These are phyloP conservation scores for Amanita molliuscula DNA, from an alignment of 768 basidiomycete genomes.

Conservation along the genomic window DNA sequence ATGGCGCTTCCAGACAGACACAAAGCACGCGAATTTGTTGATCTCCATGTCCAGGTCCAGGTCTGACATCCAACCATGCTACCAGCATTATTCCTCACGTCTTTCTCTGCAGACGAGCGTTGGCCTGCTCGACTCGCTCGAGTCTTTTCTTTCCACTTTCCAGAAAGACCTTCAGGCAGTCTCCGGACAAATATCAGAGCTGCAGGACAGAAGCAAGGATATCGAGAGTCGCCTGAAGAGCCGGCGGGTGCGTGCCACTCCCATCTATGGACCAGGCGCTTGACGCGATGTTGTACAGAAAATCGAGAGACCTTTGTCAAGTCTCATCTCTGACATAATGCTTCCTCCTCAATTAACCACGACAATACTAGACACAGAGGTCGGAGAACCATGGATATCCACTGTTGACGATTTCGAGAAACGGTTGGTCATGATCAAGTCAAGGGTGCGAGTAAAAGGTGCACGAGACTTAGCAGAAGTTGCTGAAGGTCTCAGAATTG, in stretches of 20 bases:
- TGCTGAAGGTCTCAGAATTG: slow-evolving; percentile 79
- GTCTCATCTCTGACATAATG: slow-evolving; percentile 68
- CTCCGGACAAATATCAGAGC: slow-evolving; percentile 91
- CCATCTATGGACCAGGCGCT: neutral
- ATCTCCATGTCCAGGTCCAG: slow-evolving; percentile 88
- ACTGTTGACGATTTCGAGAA: slow-evolving; percentile 76
- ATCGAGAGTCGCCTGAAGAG: slow-evolving; percentile 83
- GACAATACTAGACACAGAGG: slow-evolving; percentile 73
- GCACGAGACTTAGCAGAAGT: slow-evolving; percentile 77
- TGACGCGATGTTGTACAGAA: slow-evolving; percentile 36
- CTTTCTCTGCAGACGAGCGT: slow-evolving; percentile 61
- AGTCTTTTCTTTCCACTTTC: slow-evolving; percentile 89
- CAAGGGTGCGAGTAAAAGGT: slow-evolving; percentile 77
- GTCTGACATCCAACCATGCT: slow-evolving; percentile 25
- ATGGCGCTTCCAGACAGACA: slow-evolving; percentile 19
- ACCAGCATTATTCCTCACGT: slow-evolving; percentile 3
- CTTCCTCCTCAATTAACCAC: slow-evolving; percentile 73
- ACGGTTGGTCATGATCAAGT: slow-evolving; percentile 54
- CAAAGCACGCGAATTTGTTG: slow-evolving; percentile 58
- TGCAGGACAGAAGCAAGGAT: slow-evolving; percentile 83
- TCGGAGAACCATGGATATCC: slow-evolving; percentile 82
- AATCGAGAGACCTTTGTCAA: slow-evolving; percentile 82
- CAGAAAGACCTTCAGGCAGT: slow-evolving; percentile 91
- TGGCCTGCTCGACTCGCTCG: slow-evolving; percentile 74
- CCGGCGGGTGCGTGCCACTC: slow-evolving; percentile 50